Conservation (phyloP, 352 stramenopile genomes). For the Aphanomyces astaci region DNA sequence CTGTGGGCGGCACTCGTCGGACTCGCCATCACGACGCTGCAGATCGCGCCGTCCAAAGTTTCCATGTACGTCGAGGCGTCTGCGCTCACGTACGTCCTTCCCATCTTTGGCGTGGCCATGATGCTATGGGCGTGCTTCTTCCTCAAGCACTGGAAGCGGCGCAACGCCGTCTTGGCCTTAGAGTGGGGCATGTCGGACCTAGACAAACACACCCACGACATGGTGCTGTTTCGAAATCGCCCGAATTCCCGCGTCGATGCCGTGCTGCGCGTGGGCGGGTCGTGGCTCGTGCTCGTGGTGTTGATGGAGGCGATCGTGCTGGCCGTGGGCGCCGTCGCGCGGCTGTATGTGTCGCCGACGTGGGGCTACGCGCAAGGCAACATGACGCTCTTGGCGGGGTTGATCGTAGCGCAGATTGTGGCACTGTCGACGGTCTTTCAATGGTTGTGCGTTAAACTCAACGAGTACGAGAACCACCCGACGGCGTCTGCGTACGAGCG, state of each 20-base stretch:
- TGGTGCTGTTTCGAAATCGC: constrained; percentile 53
- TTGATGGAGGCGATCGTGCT: constrained; percentile 57
- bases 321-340: constrained; percentile 51
- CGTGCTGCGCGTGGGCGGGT: constrained; percentile 37
- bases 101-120: constrained; percentile 74
- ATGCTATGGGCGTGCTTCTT: constrained; percentile 72
- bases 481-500: constrained; percentile 95
- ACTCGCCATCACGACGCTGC: constrained; percentile 77
- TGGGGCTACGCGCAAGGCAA: constrained; percentile 53
- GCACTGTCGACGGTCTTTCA: constrained; percentile 46
- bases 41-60: constrained; percentile 62
- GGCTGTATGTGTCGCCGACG: constrained; percentile 50
- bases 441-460: constrained; percentile 54
- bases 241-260: constrained; percentile 49
- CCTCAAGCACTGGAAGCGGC: constrained; percentile 79
- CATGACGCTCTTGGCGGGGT: constrained; percentile 41
- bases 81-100: constrained; percentile 55
- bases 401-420: constrained; percentile 60
- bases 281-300: constrained; percentile 29
- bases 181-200: constrained; percentile 73
- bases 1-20: constrained; percentile 88
- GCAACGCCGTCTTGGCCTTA: constrained; percentile 56
- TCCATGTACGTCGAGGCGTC: constrained; percentile 44
- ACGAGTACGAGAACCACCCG: constrained; percentile 91
- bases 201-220: constrained; percentile 52